These are phyloP conservation scores for Periconia digitata DNA, from an alignment of 2,329 filamentous ascomycete species.

Conservation along the genomic window DNA sequence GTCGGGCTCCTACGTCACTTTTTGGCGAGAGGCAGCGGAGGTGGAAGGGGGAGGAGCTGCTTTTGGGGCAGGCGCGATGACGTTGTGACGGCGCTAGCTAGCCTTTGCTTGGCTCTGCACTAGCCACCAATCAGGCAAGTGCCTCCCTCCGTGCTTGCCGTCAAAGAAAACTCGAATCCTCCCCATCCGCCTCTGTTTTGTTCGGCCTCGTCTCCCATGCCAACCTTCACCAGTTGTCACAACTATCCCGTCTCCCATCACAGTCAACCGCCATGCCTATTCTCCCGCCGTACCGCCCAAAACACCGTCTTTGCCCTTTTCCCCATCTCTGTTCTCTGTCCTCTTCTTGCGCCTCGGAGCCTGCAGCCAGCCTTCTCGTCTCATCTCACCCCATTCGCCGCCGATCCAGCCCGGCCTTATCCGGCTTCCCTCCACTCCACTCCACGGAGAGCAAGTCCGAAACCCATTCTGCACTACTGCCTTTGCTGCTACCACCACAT, in stretches of 20 bases:
- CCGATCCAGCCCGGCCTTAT: background rate
- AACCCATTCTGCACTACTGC: background rate
- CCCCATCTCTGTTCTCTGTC: too few species aligned
- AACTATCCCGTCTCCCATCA: too few species aligned
- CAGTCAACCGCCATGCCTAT: too few species aligned
- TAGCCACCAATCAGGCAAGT: background rate
- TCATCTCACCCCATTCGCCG: background rate
- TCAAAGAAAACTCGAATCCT: too few species aligned
- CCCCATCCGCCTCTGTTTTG: too few species aligned
- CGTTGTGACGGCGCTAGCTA: background rate
- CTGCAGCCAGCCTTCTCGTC: too few species aligned
- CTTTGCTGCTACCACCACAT: too few species aligned
- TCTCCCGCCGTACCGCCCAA: too few species aligned
- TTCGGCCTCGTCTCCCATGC: background rate
- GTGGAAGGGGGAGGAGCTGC: background rate
- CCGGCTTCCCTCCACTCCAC: background rate
- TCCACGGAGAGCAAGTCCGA: background rate
- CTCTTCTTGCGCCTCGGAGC: too few species aligned
- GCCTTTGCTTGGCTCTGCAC: background rate
- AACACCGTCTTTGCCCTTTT: too few species aligned
- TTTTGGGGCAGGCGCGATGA: constrained; percentile 1
- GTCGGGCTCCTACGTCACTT: constrained; percentile 1
- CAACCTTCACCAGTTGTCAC: too few species aligned
- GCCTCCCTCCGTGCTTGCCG: too few species aligned
- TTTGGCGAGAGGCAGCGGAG: background rate